Base-by-base conservation (phyloP, 2,329 filamentous ascomycete species). In the Claviceps quebecensis region DNA sequence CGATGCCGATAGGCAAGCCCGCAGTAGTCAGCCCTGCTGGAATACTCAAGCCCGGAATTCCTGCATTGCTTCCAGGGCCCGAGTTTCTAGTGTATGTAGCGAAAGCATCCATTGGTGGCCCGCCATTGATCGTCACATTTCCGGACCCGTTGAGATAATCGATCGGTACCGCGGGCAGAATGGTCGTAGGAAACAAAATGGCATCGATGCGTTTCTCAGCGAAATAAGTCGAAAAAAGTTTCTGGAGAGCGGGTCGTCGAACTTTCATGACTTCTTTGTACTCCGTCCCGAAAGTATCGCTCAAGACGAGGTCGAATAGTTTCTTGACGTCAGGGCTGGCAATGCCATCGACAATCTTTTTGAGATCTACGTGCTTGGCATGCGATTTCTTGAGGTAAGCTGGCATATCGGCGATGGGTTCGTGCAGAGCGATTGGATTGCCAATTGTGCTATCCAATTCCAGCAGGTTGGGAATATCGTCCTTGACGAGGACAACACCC, bases 101-200 rank as follows among this genome's bases (percentile, higher is more conserved):
- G 46, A 57, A 57, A 2, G 54, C 46, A 11, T 48, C 14, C 16
- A 53, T 45, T 1, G 52, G 55, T 4, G 54, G 54, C 4, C 54
- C 55, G 26, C 52, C 55, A 39, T 57, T 57, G 49, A 57, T 48
- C 19, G 55, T 53, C 4, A 57, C 52, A 26, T 53, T 53, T 17
- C 55, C 54, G 11, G 54, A 56, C 4, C 54, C 52, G 34, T 56
- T 13, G 7, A 51, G 26, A 13, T 43, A 29, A 38, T 57, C 54
- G 0, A 57, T 56, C 1, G 54, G 54, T 3, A 47, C 53, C 16
- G 55, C 55, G n/a, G 55, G 54, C 23, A 57, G 45, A 4, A 54
- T 50, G 5, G 55, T 57, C 8, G 55, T 56, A 9, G 55, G 55
- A 22, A 57, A 57, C 8, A 56, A 29, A 23, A 57, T 50, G 16